A percentile compares a stretch with the other conserved stretches of the same genome.
These are phyloP conservation scores for Flaveria bidentis DNA, from an alignment of 129 eudicot species.

Conservation along the genomic window DNA sequence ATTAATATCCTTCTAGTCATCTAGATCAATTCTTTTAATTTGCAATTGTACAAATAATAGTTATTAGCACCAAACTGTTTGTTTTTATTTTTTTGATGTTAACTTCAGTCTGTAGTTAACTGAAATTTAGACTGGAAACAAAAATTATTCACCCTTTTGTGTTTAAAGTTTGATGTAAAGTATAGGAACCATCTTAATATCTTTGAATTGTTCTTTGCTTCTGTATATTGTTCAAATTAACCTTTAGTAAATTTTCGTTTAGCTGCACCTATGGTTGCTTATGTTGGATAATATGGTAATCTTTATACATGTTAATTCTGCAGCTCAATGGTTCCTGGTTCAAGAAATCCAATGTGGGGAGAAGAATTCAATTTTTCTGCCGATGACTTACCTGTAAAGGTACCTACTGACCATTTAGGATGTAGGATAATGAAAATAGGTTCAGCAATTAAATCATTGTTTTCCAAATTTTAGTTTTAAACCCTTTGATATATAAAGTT, in stretches of 20 bases:
- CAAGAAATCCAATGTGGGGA: constrained; percentile 99
- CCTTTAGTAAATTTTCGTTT: background rate
- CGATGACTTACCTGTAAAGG: constrained; percentile 95
- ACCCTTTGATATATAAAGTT: background rate
- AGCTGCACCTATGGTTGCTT: constrained; percentile 20
- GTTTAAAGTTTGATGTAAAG: background rate
- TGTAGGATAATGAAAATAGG: constrained; percentile 19
- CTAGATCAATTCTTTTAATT: constrained; percentile 5
- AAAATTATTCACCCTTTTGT: background rate
- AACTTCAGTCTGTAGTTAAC: constrained; percentile 1
- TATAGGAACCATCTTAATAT: background rate
- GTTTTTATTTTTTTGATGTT: constrained; percentile 19
- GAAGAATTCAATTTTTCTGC: constrained; percentile 90
- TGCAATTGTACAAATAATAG: constrained; percentile 1
- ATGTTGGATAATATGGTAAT: constrained; percentile 10
- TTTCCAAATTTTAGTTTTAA: background rate
- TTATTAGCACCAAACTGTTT: constrained; percentile 3
- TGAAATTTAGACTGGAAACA: constrained; percentile 16
- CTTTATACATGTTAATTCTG: constrained; percentile 32
- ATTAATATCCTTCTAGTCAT: constrained; percentile 5
- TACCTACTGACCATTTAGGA: constrained; percentile 34
- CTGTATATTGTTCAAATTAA: background rate
- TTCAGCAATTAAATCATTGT: background rate
- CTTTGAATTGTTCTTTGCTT: constrained; percentile 6
- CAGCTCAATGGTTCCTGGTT: constrained; percentile 99